phyloP scores from a whole-genome alignment of 805 yeast species.

The Wickerhamomyces chaumierensis region DNA sequence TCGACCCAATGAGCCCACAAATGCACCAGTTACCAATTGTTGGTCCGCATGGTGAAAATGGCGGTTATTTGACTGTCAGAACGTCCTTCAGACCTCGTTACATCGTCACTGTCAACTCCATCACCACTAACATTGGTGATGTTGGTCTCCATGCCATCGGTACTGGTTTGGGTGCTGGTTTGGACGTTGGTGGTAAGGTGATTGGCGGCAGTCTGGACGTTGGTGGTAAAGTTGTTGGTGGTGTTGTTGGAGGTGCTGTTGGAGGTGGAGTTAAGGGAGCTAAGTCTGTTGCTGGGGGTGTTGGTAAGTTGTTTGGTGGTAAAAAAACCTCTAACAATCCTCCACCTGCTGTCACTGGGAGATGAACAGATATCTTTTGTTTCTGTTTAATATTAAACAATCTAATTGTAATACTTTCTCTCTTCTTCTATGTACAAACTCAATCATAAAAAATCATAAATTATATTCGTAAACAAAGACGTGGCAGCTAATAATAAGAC shows the following conservation, averaged over 20 bases:
- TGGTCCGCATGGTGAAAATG: conserved; percentile 29
- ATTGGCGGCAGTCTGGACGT: conserved; percentile 34
- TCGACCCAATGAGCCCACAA: conserved; percentile 46
- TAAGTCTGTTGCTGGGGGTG: conserved; percentile 24
- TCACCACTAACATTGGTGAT: conserved; percentile 30
- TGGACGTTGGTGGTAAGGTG: conserved; percentile 31
- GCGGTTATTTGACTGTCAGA: conserved; percentile 52
- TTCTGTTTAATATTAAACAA: too few relatives aligned
- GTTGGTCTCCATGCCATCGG: conserved; percentile 42
- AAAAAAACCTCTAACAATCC: conserved; percentile 7
- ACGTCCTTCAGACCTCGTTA: conserved; percentile 64
- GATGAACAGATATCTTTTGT: too few relatives aligned
- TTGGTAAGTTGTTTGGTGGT: conserved; percentile 30
- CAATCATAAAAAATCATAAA: too few relatives aligned
- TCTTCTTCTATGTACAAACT: too few relatives aligned
- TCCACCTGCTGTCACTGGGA: neutral
- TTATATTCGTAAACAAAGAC: too few relatives aligned
- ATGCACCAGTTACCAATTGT: conserved; percentile 40
- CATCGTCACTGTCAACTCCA: conserved; percentile 33
- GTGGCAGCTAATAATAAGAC: too few relatives aligned
- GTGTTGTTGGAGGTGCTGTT: conserved; percentile 28
- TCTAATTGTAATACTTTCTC: too few relatives aligned
- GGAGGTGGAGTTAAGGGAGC: conserved; percentile 34
- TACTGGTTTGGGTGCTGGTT: conserved; percentile 35
- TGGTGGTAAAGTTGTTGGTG: conserved; percentile 28